Conservation (phyloP, 164 flowering plant genomes). For the Magnolia changhungtana region DNA sequence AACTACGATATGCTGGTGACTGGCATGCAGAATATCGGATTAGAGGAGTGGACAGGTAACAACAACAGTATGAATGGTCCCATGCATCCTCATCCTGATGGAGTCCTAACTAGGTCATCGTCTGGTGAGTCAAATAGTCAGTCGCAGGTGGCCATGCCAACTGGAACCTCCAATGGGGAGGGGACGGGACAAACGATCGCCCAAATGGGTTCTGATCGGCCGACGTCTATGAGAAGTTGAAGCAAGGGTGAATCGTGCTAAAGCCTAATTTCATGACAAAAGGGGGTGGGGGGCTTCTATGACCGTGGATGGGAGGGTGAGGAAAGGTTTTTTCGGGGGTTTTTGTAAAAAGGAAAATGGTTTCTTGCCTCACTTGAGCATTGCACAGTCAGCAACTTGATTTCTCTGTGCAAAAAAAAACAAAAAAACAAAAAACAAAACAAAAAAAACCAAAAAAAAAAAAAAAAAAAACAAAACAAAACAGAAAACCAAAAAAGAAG, state of each 20-base stretch:
- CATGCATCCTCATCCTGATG: conserved; percentile 20
- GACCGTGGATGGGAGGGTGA: neutral
- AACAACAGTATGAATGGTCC: conserved; percentile 14
- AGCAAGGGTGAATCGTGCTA: conserved; percentile 4
- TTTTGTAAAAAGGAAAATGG: conserved; percentile 3
- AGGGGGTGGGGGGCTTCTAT: neutral
- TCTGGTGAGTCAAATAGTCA: conserved; percentile 23
- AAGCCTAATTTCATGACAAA: neutral
- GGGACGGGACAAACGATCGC: conserved; percentile 10
- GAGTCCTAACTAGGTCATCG: conserved; percentile 15
- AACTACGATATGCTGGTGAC: conserved; percentile 24
- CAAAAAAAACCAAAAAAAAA: neutral
- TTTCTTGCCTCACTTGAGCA: neutral
- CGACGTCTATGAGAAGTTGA: neutral
- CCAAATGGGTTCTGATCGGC: conserved; percentile 14
- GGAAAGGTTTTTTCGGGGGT: neutral
- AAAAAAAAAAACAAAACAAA: neutral
- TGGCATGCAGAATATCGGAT: conserved; percentile 28
- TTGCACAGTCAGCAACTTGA: neutral
- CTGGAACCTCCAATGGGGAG: conserved; percentile 22
- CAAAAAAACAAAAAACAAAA: neutral
- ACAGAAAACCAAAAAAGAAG: neutral
- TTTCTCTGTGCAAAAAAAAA: conserved; percentile 2
- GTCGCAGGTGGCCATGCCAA: conserved; percentile 7
- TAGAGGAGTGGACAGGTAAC: conserved; percentile 27